A percentile compares a stretch with the other conserved stretches of the same genome.
Evolutionary conservation across 495 filamentous ascomycete species (phyloP).

Genomic region (Penicillium subrubescens): DNA sequence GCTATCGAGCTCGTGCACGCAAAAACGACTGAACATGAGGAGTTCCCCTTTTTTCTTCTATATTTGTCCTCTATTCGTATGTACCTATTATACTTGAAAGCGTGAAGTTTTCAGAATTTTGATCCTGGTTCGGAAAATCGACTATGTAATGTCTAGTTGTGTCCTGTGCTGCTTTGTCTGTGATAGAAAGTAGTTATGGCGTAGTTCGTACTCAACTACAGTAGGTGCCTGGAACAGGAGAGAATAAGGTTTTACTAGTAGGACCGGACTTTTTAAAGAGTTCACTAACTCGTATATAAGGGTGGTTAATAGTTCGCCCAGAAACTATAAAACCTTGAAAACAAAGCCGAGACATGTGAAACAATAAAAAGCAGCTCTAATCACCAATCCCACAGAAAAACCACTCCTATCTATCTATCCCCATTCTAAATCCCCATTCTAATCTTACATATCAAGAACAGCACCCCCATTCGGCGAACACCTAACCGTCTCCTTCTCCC

Average conservation of each 20-base stretch:
- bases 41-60: slow-evolving; percentile 19
- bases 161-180: background rate
- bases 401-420: background rate
- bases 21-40: slow-evolving; percentile 26
- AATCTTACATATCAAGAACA: background rate
- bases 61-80: slow-evolving; percentile 14
- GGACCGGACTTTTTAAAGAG: background rate
- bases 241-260: background rate
- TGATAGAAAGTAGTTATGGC: background rate
- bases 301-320: too few relatives aligned
- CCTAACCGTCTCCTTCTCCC: slow-evolving; percentile 21
- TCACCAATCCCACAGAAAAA: background rate
- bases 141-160: slow-evolving; percentile 6
- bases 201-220: background rate
- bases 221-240: background rate
- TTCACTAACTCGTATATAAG: background rate
- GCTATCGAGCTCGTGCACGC: slow-evolving; percentile 16
- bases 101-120: slow-evolving; percentile 10
- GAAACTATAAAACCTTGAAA: background rate
- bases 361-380: background rate
- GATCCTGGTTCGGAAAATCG: background rate
- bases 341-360: background rate
- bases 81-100: slow-evolving; percentile 27
- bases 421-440: too few relatives aligned
- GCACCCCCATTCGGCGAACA: slow-evolving; percentile 18